Percentiles rank a stretch among this genome's conserved stretches.
Conservation (phyloP, 2,329 filamentous ascomycete species). For the Westerdykella sp. region DNA sequence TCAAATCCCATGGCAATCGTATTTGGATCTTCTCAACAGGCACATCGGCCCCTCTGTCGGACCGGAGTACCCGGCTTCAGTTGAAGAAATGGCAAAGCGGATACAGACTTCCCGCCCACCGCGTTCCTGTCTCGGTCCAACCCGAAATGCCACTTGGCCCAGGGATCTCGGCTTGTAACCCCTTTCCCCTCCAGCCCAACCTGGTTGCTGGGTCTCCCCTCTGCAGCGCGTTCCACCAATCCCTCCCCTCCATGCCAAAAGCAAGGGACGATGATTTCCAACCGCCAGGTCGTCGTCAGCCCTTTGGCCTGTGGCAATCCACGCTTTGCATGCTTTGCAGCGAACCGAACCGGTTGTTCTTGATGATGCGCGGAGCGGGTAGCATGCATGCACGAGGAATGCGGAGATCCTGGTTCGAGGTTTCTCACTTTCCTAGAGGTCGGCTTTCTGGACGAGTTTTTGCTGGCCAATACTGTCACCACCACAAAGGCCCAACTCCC, state of each 20-base stretch:
- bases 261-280: constrained; percentile 21
- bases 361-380: constrained; percentile 22
- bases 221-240: constrained; percentile 18
- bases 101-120: neutral
- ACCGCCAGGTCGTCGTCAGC: constrained; percentile 22
- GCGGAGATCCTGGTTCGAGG: too few species aligned
- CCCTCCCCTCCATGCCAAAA: constrained; percentile 16
- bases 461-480: neutral
- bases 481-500: neutral
- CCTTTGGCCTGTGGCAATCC: constrained; percentile 14
- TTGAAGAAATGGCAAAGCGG: neutral
- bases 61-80: neutral
- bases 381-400: constrained; percentile 21
- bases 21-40: neutral
- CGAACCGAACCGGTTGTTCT: constrained; percentile 19
- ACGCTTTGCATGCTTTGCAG: constrained; percentile 11
- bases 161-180: constrained; percentile 18
- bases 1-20: neutral
- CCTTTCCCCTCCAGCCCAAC: constrained; percentile 12
- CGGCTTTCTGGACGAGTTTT: constrained; percentile 9
- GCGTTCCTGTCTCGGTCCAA: constrained; percentile 21
- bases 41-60: neutral
- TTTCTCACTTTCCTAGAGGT: neutral
- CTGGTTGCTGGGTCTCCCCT: constrained; percentile 26
- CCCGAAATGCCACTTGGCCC: constrained; percentile 15